Base-by-base conservation (phyloP, 441 rosid genomes). In the Euphorbia schlechtendalii region DNA sequence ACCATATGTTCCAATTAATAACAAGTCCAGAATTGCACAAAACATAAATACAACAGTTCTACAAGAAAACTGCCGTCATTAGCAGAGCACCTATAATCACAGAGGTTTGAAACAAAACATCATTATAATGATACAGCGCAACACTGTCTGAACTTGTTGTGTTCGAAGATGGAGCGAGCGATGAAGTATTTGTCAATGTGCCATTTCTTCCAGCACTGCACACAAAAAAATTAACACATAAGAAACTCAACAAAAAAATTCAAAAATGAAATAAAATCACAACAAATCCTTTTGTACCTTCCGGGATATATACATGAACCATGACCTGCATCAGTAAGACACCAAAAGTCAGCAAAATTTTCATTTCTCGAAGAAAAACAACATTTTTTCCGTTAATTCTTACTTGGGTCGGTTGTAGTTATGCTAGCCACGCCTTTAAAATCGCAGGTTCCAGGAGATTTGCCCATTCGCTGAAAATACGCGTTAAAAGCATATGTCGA, bases 361-460 rank as follows among this genome's bases (percentile, higher is more conserved):
- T n/a, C n/a, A n/a, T n/a, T n/a, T n/a, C n/a, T n/a, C n/a, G n/a
- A n/a, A n/a, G n/a, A n/a, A n/a, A n/a, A n/a, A n/a, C n/a, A n/a
- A n/a, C n/a, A n/a, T n/a, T n/a, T n/a, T n/a, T n/a, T n/a, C n/a
- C n/a, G n/a, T n/a, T n/a, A n/a, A n/a, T 21, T 67, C 86, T 59
- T 88, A 92, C 98, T 92, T 74, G 97, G 97, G 74, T 92, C 90
- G 43, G 89, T 84, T 22, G 96, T 85, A 10, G 97, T 87, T 73
- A 90, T 74, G 28, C 88, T 72, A 34, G 97, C 97, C 2, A 86
- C 96, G 41, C 97, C 98, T 71, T 88, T 89, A 69, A 92, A 92
- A 76, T 92, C 96, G 73, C 98, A 92, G 41, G 87, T 83, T 66
- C 98, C 97, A 0, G 78, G 65, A 71, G 89, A 79, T 74, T 86